Evolutionary conservation across 2,329 filamentous ascomycete genomes (phyloP).

Genomic region (Albophoma yamanashiensis): DNA sequence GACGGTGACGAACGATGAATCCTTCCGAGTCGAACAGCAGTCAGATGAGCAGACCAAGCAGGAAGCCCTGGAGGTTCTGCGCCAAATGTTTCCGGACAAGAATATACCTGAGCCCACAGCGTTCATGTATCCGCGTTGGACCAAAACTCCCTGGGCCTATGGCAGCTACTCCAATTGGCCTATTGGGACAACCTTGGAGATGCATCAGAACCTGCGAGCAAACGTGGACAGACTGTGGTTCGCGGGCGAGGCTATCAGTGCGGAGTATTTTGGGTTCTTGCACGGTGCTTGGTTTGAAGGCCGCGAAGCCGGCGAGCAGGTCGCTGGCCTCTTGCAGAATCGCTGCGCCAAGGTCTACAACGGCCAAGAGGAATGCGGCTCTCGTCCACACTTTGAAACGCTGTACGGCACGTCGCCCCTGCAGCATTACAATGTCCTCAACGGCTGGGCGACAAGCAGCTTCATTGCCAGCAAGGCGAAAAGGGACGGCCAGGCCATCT

Average conservation of each 20-base stretch:
- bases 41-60: slow-evolving; percentile 44
- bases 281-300: slow-evolving; percentile 53
- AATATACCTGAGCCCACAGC: slow-evolving; percentile 46
- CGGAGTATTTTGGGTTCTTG: slow-evolving; percentile 55
- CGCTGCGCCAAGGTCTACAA: slow-evolving; percentile 7
- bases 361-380: slow-evolving; percentile 6
- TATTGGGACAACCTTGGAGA: slow-evolving; percentile 48
- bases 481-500: background rate
- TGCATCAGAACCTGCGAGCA: slow-evolving; percentile 58
- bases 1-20: slow-evolving; percentile 46
- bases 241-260: slow-evolving; percentile 52
- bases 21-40: slow-evolving; percentile 49
- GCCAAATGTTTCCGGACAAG: slow-evolving; percentile 48
- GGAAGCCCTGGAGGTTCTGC: slow-evolving; percentile 46
- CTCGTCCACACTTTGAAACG: slow-evolving; percentile 9
- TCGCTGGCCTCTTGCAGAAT: slow-evolving; percentile 20
- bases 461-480: slow-evolving; percentile 9
- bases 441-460: slow-evolving; percentile 27
- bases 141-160: slow-evolving; percentile 29
- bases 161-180: slow-evolving; percentile 63
- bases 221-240: slow-evolving; percentile 52
- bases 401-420: slow-evolving; percentile 21
- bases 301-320: slow-evolving; percentile 31
- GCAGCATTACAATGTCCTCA: slow-evolving; percentile 19
- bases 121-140: slow-evolving; percentile 45